Base-by-base conservation (phyloP, 768 basidiomycete species). In the Cyclocybe cylindracea region DNA sequence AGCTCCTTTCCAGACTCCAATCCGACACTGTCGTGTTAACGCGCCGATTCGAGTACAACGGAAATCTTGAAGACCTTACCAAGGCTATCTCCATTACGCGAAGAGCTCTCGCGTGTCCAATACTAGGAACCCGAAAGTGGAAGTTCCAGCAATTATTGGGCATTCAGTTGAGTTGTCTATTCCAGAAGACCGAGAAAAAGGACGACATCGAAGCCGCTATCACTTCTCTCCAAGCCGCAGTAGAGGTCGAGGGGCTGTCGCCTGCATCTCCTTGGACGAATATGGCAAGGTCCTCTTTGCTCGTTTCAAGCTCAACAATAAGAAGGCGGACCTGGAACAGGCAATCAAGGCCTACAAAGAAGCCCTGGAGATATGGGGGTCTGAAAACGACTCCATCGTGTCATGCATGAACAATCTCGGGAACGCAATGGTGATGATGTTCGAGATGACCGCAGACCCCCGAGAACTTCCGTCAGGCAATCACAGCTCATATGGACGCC, bases 121-220 rank as follows among this genome's bases (percentile, higher is more conserved):
- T 51, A 29, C 31, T 37, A n/a, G 13, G 35, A 34, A 13, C 31
- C 8, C 24, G 32, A 14, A 41, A 44, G 13, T 55, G 54, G 54
- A 43, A 53, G 14, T 55, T 50, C 44, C 39, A 51, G n/a, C 42
- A 37, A 18, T 34, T 45, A 14, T 35, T 59, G 2, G 51, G 50
- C 2, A 13, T 42, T 2, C 33, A 50, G 19, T 31, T 56, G 7
- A 14, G 56, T 18, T 32, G 47, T 24, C 48, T 48, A 5, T 59
- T 45, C 40, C 24, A 48, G 18, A 16, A 44, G 3, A 44, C 38
- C 8, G 43, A 47, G 39, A 45, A 50, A 7, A n/a, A 11, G 4
- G 31, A 8, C 5, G 60, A 58, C 38, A 19, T 61, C 19, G 51
- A 58, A 4, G 40, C 36, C 6, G 57, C 57, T 10, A 18, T 48